Evolutionary conservation across 768 basidiomycete species (phyloP), one percentile per base, ranked within the genome.

Genomic region (Leucocoprinus leucothites): DNA sequence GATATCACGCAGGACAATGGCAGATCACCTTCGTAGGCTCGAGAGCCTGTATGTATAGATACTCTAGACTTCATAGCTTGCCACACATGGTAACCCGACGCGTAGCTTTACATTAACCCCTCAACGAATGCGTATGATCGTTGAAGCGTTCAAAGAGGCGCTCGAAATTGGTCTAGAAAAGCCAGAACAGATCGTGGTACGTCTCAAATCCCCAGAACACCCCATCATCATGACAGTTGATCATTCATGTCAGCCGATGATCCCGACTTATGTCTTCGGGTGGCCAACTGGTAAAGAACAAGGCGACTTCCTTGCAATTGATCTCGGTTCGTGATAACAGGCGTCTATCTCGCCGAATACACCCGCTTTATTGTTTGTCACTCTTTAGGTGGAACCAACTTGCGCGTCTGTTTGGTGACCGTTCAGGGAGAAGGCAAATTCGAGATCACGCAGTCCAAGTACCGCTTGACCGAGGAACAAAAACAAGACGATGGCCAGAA

Each of bases 401-500:
- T 99, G n/a, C 94, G 97, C 42, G 97, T 98, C 42, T 99, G 97
- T 73, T 87, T 97, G 42, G 96, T 99, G 48, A 90, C 86, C 25
- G 76, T 99, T 1, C 85, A 89, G 61, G 97, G 97, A 22, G 81
- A 86, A 9, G 96, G 97, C 57, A 95, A 96, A 75, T 99, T 98
- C 69, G 94, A 98, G 72, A 89, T 99, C 62, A 94, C 94, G 0
- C 96, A 98, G 68, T 89, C 94, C 34, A 99, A 99, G 71, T 98
- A 98, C 71, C 89, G 95, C 48, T 82, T 99, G 43, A 86, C 91
- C 1, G 97, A 99, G 66, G 97, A 98, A 65, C 97, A 98, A 70
- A 99, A 99, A 71, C 94, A 97, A 57, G 92, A 91, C 6, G 94
- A 98, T n/a, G 97, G 95, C 5, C 87, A 93, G 67, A 87, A 87